Conservation (phyloP, 148 eudicot species). For the Rhododendron williamsianum region DNA sequence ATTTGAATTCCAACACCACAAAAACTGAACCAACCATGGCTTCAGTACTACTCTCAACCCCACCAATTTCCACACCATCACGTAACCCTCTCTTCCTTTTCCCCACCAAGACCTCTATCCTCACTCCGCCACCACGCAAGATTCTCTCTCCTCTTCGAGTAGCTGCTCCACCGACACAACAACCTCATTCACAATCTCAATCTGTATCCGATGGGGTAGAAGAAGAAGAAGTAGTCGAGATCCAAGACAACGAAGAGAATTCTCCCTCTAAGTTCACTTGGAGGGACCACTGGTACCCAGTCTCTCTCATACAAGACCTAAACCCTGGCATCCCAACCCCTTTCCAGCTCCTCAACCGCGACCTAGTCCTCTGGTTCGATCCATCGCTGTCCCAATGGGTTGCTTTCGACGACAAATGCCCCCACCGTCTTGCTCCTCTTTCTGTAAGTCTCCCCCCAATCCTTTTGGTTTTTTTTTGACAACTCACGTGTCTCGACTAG, state of each 20-base stretch:
- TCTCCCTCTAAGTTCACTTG: conserved; percentile 59
- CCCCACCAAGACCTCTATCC: neutral
- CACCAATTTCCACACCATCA: neutral
- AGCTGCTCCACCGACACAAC: conserved; percentile 41
- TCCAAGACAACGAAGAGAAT: conserved; percentile 21
- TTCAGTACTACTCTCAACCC: conserved; percentile 7
- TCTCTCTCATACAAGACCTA: conserved; percentile 78
- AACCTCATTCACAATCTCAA: neutral
- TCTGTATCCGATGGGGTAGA: conserved; percentile 1
- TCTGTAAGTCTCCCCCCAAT: conserved; percentile 37
- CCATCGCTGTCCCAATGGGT: conserved; percentile 51
- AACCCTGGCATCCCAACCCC: conserved; percentile 61
- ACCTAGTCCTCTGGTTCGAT: conserved; percentile 84
- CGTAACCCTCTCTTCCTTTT: neutral
- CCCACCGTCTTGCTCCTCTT: conserved; percentile 94
- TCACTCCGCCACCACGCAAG: neutral
- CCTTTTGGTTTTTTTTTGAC: too few relatives aligned
- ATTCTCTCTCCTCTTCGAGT: conserved; percentile 27
- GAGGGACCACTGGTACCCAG: conserved; percentile 98
- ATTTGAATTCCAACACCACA: neutral
- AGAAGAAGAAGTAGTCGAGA: conserved; percentile 4
- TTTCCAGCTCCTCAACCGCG: conserved; percentile 82
- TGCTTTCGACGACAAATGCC: conserved; percentile 86
- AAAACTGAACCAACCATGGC: conserved; percentile 3
- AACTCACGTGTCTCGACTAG: neutral